A percentile compares a stretch with the other conserved stretches of the same genome.
Evolutionary conservation across 495 filamentous ascomycete genomes (phyloP).

Genomic region (Hypoxylon cercidicola): DNA sequence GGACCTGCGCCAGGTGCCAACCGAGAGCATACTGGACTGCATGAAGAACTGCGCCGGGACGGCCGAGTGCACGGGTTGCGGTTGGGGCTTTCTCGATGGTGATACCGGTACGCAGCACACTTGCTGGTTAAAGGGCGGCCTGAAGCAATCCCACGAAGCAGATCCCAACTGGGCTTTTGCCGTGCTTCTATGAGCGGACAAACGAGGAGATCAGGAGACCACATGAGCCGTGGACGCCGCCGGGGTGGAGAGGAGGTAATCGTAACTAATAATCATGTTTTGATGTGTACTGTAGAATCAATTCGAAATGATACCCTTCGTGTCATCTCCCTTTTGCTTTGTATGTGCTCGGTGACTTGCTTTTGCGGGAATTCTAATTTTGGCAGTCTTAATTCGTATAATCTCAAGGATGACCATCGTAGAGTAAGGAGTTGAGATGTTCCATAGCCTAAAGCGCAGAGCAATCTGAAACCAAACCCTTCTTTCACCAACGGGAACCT

Average conservation of each 20-base stretch:
- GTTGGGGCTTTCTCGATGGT: slow-evolving; percentile 55
- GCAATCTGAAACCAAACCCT: no score
- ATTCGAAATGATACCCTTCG: slow-evolving; percentile 29
- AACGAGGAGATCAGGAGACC: neutral
- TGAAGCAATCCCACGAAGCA: slow-evolving; percentile 48
- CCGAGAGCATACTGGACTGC: slow-evolving; percentile 55
- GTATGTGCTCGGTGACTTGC: neutral
- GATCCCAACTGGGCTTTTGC: slow-evolving; percentile 57
- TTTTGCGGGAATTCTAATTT: no score
- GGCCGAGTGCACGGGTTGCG: slow-evolving; percentile 52
- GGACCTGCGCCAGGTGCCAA: slow-evolving; percentile 51
- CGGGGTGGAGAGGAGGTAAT: slow-evolving; percentile 2
- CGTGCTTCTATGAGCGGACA: slow-evolving; percentile 40
- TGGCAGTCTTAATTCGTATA: no score
- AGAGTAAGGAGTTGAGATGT: no score
- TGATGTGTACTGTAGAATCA: slow-evolving; percentile 14
- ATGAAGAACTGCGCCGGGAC: slow-evolving; percentile 56
- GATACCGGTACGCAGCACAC: slow-evolving; percentile 50
- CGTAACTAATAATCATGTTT: slow-evolving; percentile 11
- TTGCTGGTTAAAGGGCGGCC: slow-evolving; percentile 57
- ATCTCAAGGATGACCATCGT: no score
- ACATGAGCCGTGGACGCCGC: neutral
- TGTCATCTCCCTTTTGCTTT: neutral
- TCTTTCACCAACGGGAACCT: no score
- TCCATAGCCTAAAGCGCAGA: no score